Base-by-base conservation (phyloP, 2,329 filamentous ascomycete genomes). In the Fusarium napiforme region DNA sequence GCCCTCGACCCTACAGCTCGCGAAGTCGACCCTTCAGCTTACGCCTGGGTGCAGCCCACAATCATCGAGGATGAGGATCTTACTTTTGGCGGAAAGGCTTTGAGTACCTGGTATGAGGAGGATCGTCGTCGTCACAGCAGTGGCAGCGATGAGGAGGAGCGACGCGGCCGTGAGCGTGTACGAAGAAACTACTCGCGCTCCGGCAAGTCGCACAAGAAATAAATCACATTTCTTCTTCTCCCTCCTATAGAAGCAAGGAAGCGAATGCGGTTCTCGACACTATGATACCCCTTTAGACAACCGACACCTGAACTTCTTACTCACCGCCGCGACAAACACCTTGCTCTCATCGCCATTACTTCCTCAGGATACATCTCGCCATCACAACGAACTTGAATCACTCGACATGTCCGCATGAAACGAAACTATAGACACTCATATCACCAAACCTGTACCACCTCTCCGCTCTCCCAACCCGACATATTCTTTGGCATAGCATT, bases 21-120 rank as follows among this genome's bases (percentile, higher is more conserved):
- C 49, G 80, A 83, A 71, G 75, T 82, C 67, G 82, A 83, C 63
- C 71, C 76, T 67, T 66, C 73, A 61, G 77, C 80, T 46, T 79
- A 82, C 67, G 69, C 80, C 50, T 90, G 87, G 88, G 84, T 88
- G 71, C 83, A 86, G 60, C 85, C 86, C 39, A 90, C 86, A 55
- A 82, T 88, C 68, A 90, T 90, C 75, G 88, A 90, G 63, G 88
- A 90, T 77, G 88, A 90, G 64, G 88, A 90, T 72, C 82, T 90
- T 42, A 89, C 85, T 79, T 90, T 90, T 74, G 87, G 88, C 63
- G 88, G 88, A 75, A 90, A 90, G 84, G 84, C 87, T 43, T 79
- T 90, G 46, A 88, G 87, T 78, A 82, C 85, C 21, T 90, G 88
- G 88, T 89, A 90, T 78, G 88, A 90, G 80, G 88, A 90, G 81